Percentiles rank a stretch among this genome's conserved stretches.
These are phyloP conservation scores for Colletotrichum incanum DNA, from an alignment of 2,329 filamentous ascomycete species.

Conservation along the genomic window DNA sequence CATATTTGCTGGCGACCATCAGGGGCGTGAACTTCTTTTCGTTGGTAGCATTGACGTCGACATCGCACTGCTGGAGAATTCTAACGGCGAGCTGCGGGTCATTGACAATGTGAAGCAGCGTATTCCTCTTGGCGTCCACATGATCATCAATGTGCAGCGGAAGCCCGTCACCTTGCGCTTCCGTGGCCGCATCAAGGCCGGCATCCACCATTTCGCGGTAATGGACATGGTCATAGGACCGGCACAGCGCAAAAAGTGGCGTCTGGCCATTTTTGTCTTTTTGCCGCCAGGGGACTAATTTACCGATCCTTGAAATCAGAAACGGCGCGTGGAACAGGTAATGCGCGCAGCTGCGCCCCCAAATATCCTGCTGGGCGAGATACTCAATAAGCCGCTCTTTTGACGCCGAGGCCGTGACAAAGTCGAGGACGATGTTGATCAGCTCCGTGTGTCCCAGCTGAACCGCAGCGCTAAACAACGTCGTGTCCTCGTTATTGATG, in stretches of 20 bases:
- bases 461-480: slow-evolving; percentile 89
- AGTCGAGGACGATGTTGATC: slow-evolving; percentile 82
- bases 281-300: slow-evolving; percentile 87
- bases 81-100: slow-evolving; percentile 82
- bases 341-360: slow-evolving; percentile 92
- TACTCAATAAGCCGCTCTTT: slow-evolving; percentile 76
- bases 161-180: slow-evolving; percentile 81
- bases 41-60: slow-evolving; percentile 96
- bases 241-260: slow-evolving; percentile 94
- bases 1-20: slow-evolving; percentile 99
- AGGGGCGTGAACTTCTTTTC: slow-evolving; percentile 95
- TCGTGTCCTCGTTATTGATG: slow-evolving; percentile 90
- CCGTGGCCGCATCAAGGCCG: slow-evolving; percentile 81
- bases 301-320: slow-evolving; percentile 83
- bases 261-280: slow-evolving; percentile 98
- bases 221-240: slow-evolving; percentile 93
- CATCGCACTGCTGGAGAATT: slow-evolving; percentile 88
- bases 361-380: slow-evolving; percentile 81
- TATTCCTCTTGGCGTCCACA: slow-evolving; percentile 93
- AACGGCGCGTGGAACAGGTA: slow-evolving; percentile 94
- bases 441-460: slow-evolving; percentile 85
- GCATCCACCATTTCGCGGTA: slow-evolving; percentile 91
- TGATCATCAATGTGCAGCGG: slow-evolving; percentile 94
- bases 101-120: slow-evolving; percentile 94
- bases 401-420: slow-evolving; percentile 72